Evolutionary conservation across 805 yeast genomes (phyloP).

Genomic region (Pichia occidentalis): DNA sequence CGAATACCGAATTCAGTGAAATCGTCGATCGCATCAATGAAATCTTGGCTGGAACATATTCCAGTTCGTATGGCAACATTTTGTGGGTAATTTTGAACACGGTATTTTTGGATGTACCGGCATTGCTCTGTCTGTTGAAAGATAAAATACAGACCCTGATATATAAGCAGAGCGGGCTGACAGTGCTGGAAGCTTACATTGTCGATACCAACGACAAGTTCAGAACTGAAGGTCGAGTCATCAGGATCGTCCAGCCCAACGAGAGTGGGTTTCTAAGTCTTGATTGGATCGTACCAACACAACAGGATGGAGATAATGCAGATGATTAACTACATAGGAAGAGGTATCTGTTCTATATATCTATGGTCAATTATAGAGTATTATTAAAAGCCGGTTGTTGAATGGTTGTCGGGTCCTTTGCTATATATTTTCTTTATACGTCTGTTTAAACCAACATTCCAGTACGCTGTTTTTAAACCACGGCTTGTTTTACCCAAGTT

Average conservation of each 20-base stretch:
- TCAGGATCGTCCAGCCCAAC: slow-evolving; percentile 44
- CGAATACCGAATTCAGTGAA: slow-evolving; percentile 32
- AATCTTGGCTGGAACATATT: slow-evolving; percentile 34
- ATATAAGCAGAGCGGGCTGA: slow-evolving; percentile 17
- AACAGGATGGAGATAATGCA: no score
- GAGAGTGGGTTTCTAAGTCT: slow-evolving; percentile 49
- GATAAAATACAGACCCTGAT: no score
- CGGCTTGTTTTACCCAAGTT: slow-evolving; percentile 22
- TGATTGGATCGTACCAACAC: slow-evolving; percentile 49
- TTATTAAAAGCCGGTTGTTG: no score
- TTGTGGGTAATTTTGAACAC: slow-evolving; percentile 35
- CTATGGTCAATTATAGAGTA: no score
- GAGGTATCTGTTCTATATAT: no score
- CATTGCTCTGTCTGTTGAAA: slow-evolving; percentile 36
- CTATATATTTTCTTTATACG: slow-evolving; percentile 22
- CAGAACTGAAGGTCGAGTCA: slow-evolving; percentile 19
- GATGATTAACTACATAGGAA: no score
- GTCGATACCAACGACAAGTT: slow-evolving; percentile 25
- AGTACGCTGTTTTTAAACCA: slow-evolving; percentile 29
- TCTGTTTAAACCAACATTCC: slow-evolving; percentile 31
- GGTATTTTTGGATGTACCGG: slow-evolving; percentile 20
- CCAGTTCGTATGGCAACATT: slow-evolving; percentile 23
- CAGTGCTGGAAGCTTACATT: slow-evolving; percentile 39
- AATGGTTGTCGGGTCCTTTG: slow-evolving; percentile 23
- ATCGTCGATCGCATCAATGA: slow-evolving; percentile 42